phyloP scores from a whole-genome alignment of 2,329 filamentous ascomycete species.

The Fusarium verticillioides region DNA sequence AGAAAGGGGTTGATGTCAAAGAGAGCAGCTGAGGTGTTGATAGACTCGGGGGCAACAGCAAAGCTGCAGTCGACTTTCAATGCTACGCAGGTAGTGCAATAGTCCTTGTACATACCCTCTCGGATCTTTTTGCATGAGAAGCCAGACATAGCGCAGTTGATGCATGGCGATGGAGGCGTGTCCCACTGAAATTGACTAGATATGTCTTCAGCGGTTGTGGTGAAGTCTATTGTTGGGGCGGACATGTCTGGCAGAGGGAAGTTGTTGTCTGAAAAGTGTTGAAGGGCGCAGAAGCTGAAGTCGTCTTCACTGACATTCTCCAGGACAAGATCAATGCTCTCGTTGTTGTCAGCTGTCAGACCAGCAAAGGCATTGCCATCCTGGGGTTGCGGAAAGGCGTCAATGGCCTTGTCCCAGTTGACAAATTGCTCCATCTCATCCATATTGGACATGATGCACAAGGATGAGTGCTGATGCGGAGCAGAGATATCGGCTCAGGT shows the following conservation, averaged over 20 bases:
- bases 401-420: conserved; percentile 66
- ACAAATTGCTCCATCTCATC: conserved; percentile 72
- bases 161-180: conserved; percentile 60
- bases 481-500: conserved; percentile 29
- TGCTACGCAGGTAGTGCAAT: conserved; percentile 72
- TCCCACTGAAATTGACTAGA: conserved; percentile 50
- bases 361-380: conserved; percentile 50
- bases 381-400: conserved; percentile 50
- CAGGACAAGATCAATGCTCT: conserved; percentile 64
- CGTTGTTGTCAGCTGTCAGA: conserved; percentile 47
- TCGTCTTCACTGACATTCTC: conserved; percentile 68
- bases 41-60: conserved; percentile 51
- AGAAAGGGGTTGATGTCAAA: conserved; percentile 61
- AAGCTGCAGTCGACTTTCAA: conserved; percentile 69
- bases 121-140: conserved; percentile 70
- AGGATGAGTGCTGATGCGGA: conserved; percentile 22
- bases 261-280: conserved; percentile 63
- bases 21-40: conserved; percentile 49
- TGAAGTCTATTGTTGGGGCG: conserved; percentile 47
- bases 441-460: conserved; percentile 50
- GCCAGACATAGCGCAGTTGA: conserved; percentile 61
- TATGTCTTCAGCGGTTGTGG: conserved; percentile 27
- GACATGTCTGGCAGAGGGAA: conserved; percentile 46
- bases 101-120: conserved; percentile 69
- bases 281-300: conserved; percentile 68